Percentiles rank a stretch among this genome's conserved stretches.
Conservation (phyloP, 805 yeast species). For the Ogataea pilisensis region DNA sequence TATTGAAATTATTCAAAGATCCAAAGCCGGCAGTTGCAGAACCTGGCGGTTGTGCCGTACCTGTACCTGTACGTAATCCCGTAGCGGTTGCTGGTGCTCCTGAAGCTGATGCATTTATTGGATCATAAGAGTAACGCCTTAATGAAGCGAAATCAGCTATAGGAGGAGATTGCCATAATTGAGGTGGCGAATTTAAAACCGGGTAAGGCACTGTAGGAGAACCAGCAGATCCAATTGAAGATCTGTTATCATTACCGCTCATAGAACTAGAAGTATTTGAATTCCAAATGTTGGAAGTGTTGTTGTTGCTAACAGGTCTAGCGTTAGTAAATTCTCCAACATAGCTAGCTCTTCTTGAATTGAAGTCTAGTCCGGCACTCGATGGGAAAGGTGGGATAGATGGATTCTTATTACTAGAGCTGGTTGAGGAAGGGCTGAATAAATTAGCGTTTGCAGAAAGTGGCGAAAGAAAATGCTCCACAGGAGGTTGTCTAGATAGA, state of each 20-base stretch:
- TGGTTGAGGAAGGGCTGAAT: slow-evolving; percentile 7
- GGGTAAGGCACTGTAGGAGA: slow-evolving; percentile 21
- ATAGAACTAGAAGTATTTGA: slow-evolving; percentile 4
- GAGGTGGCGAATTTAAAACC: slow-evolving; percentile 12
- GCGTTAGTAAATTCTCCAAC: slow-evolving; percentile 18
- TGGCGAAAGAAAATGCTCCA: neutral
- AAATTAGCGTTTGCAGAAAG: neutral
- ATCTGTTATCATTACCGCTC: slow-evolving; percentile 12
- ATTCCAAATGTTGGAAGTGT: slow-evolving; percentile 14
- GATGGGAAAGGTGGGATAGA: neutral
- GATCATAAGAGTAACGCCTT: slow-evolving; percentile 25
- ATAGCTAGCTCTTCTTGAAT: slow-evolving; percentile 20
- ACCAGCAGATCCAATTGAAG: slow-evolving; percentile 23
- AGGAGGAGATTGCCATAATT: slow-evolving; percentile 24
- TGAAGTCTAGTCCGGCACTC: slow-evolving; percentile 5
- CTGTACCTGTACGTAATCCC: neutral
- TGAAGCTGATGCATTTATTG: neutral
- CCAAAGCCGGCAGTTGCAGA: slow-evolving; percentile 6
- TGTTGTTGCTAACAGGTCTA: slow-evolving; percentile 12
- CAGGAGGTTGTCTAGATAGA: neutral
- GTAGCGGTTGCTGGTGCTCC: slow-evolving; percentile 7
- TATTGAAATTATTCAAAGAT: neutral
- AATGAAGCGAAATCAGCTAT: slow-evolving; percentile 20
- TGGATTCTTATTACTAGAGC: neutral
- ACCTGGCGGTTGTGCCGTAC: neutral